These are phyloP conservation scores for Cyclotella atomus DNA, from an alignment of 108 stramenopile species.

Conservation along the genomic window DNA sequence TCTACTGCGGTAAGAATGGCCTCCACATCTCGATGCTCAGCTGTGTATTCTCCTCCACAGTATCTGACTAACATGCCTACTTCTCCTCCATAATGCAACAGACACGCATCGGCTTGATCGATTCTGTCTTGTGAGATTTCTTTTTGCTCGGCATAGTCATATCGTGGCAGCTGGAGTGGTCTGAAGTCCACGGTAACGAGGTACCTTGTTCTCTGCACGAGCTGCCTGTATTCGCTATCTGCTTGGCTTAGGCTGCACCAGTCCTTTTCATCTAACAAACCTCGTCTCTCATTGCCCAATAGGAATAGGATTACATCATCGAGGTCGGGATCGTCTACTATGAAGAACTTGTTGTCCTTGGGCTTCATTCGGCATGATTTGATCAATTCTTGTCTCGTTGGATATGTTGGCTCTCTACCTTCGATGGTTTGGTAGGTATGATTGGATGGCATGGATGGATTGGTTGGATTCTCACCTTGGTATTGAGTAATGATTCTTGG, in stretches of 20 bases:
- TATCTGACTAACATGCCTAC: not conserved
- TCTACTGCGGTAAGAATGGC: not conserved
- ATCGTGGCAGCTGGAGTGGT: not conserved
- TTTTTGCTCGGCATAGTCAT: not conserved
- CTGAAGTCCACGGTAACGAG: not conserved
- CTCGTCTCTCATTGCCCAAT: too few species aligned
- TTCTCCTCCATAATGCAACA: conserved; percentile 11
- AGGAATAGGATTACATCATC: not conserved
- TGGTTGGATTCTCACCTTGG: too few species aligned
- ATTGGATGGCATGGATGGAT: too few species aligned
- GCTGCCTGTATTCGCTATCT: not conserved
- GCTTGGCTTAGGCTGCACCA: not conserved
- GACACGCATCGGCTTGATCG: not conserved
- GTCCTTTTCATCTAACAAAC: not conserved
- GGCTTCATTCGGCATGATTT: not conserved
- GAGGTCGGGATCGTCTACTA: not conserved
- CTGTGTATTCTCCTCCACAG: conserved; percentile 6
- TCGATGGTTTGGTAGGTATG: too few species aligned
- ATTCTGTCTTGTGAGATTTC: not conserved
- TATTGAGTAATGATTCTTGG: too few species aligned
- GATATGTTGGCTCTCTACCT: too few species aligned
- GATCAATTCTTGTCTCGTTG: not conserved
- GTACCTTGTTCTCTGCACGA: not conserved
- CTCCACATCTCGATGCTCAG: not conserved
- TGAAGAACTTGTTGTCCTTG: not conserved